These are phyloP conservation scores for Leucocoprinus leucothites DNA, from an alignment of 768 basidiomycete species.

Conservation along the genomic window DNA sequence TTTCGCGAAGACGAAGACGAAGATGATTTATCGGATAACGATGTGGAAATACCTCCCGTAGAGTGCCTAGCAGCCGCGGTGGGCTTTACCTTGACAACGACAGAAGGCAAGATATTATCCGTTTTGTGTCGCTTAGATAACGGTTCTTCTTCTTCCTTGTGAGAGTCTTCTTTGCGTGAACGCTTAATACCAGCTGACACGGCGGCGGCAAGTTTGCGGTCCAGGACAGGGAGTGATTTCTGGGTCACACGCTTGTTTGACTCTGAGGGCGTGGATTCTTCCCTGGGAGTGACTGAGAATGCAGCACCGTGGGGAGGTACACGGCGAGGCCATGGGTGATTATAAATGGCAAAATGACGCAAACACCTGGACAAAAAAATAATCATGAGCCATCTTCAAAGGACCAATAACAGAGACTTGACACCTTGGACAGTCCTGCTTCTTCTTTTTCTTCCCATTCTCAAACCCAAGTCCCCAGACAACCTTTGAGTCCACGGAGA, in stretches of 20 bases:
- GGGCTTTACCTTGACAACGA: conserved; percentile 23
- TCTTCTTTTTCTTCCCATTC: conserved; percentile 53
- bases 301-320: conserved; percentile 44
- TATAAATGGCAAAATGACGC: conserved; percentile 78
- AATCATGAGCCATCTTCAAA: not conserved
- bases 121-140: conserved; percentile 44
- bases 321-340: conserved; percentile 67
- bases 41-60: conserved; percentile 12
- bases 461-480: conserved; percentile 69
- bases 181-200: conserved; percentile 30
- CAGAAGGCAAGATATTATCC: conserved; percentile 25
- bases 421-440: conserved; percentile 79
- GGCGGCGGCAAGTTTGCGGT: conserved; percentile 51
- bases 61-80: conserved; percentile 15
- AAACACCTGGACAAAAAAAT: conserved; percentile 52
- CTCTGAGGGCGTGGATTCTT: conserved; percentile 47
- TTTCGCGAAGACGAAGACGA: no score
- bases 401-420: conserved; percentile 20
- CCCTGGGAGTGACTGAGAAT: conserved; percentile 46
- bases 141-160: conserved; percentile 30
- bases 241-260: conserved; percentile 47
- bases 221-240: conserved; percentile 46
- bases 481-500: conserved; percentile 69
- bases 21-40: conserved; percentile 3
- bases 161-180: conserved; percentile 20